phyloP scores from a whole-genome alignment of 2,329 filamentous ascomycete genomes.

The Metarhizium humberi region DNA sequence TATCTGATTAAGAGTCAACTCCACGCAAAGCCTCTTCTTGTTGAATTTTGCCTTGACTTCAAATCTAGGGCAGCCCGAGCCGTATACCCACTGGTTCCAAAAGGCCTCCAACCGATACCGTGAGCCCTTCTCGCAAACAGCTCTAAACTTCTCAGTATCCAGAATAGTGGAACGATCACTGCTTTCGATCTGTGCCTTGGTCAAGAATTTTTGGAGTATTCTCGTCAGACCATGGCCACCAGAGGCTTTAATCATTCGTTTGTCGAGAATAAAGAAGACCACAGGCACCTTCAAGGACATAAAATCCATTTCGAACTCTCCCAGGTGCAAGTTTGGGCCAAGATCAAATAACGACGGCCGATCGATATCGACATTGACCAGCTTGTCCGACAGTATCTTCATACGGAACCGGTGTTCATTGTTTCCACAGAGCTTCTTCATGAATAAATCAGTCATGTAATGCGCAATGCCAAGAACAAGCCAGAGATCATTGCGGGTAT shows the following conservation, averaged over 20 bases:
- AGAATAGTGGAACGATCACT: constrained; percentile 61
- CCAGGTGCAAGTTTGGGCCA: constrained; percentile 67
- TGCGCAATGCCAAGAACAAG: constrained; percentile 81
- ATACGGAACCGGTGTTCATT: constrained; percentile 91
- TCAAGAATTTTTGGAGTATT: constrained; percentile 77
- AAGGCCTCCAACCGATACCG: constrained; percentile 82
- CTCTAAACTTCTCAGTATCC: constrained; percentile 66
- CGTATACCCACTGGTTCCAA: constrained; percentile 87
- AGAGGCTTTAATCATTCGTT: constrained; percentile 78
- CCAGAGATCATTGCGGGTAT: constrained; percentile 75
- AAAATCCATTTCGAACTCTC: constrained; percentile 81
- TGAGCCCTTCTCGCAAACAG: constrained; percentile 77
- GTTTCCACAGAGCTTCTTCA: constrained; percentile 83
- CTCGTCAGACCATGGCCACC: constrained; percentile 72
- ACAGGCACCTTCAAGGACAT: constrained; percentile 84
- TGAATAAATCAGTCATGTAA: constrained; percentile 91
- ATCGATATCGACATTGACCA: constrained; percentile 72
- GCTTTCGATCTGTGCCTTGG: constrained; percentile 65
- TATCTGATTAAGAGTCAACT: constrained; percentile 78
- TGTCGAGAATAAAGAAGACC: constrained; percentile 88
- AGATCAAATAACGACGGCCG: constrained; percentile 76
- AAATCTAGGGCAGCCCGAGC: constrained; percentile 82
- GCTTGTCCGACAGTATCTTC: constrained; percentile 71
- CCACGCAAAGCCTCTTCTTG: constrained; percentile 92
- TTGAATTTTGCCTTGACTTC: constrained; percentile 86